Base-by-base conservation (phyloP, 495 filamentous ascomycete species). In the Aspergillus incahuasiensis region DNA sequence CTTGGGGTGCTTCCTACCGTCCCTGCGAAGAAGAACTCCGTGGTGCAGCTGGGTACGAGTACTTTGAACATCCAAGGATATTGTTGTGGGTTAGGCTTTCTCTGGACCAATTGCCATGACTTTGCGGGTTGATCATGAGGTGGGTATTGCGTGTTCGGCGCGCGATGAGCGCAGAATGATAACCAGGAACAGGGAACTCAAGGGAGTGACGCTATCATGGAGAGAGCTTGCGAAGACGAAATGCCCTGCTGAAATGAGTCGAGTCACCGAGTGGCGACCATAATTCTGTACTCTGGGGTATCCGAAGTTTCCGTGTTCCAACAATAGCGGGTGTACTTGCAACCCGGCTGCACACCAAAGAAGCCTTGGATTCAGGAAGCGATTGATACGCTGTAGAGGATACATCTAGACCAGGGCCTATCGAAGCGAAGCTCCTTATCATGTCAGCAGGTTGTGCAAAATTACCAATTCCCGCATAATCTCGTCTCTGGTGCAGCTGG, bases 361-460 rank as follows among this genome's bases (percentile, higher is more conserved):
- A 8, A 28, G 8, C 25, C 25, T 8, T 8, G 3, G 8, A 3
- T 8, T 28, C 8, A 28, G 8, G 8, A 28, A 28, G 3, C 4
- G 25, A 28, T 28, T 8, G 25, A 28, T 28, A 28, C 25, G 3
- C 25, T 28, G 25, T 28, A 28, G 8, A 3, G 13, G n/a, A 5
- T 46, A 46, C 20, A 25, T 9, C 43, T 46, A 16, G 15, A 18
- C 13, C n/a, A 12, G 5, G 3, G 38, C 5, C 13, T 40, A 28
- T 28, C 25, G 38, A 12, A 18, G 38, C 13, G 18, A 46, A 51
- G 47, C 41, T 39, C 55, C 50, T 46, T 48, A 57, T 52, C 40
- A 16, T 32, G 21, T 34, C n/a, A 57, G 40, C 40, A 52, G 32
- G 55, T 57, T 47, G 48, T 50, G 55, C 43, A 40, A 40, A 18